phyloP scores from a whole-genome alignment of 768 basidiomycete species.

The Lentinula guzmanii region DNA sequence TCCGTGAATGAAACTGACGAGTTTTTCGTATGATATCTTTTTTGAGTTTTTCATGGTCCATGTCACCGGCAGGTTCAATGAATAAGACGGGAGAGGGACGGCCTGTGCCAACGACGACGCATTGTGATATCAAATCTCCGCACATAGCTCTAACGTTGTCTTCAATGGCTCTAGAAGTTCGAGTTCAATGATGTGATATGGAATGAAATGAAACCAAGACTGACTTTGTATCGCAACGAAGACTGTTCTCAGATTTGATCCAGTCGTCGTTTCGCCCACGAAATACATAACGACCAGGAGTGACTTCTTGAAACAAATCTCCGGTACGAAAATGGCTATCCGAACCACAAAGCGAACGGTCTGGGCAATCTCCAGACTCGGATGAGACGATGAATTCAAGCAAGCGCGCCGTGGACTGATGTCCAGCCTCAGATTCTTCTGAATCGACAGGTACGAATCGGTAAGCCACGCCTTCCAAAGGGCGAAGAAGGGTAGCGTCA shows the following conservation, averaged over 20 bases:
- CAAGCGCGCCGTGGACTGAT: constrained; percentile 42
- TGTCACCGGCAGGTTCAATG: constrained; percentile 36
- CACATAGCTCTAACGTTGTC: constrained; percentile 48
- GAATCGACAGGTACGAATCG: constrained; percentile 38
- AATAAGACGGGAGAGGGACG: constrained; percentile 51
- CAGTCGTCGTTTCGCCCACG: constrained; percentile 66
- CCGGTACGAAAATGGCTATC: constrained; percentile 69
- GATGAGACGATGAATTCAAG: constrained; percentile 55
- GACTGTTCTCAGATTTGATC: constrained; percentile 65
- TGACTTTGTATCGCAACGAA: constrained; percentile 64
- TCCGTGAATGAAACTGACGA: constrained; percentile 41
- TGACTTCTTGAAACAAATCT: constrained; percentile 54
- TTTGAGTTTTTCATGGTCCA: constrained; percentile 33
- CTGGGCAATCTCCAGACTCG: constrained; percentile 55
- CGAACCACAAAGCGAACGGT: constrained; percentile 37
- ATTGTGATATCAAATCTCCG: constrained; percentile 40
- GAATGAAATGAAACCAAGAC: constrained; percentile 15
- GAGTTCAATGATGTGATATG: constrained; percentile 8
- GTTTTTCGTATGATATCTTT: constrained; percentile 47
- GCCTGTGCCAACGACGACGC: constrained; percentile 51
- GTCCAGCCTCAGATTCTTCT: constrained; percentile 22
- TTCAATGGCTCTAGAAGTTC: constrained; percentile 42
- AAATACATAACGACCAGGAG: constrained; percentile 44
- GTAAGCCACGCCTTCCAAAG: constrained; percentile 39
- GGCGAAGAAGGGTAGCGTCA: constrained; percentile 31